phyloP scores from a whole-genome alignment of 129 eudicot genomes.

The Flaveria sonorensis region DNA sequence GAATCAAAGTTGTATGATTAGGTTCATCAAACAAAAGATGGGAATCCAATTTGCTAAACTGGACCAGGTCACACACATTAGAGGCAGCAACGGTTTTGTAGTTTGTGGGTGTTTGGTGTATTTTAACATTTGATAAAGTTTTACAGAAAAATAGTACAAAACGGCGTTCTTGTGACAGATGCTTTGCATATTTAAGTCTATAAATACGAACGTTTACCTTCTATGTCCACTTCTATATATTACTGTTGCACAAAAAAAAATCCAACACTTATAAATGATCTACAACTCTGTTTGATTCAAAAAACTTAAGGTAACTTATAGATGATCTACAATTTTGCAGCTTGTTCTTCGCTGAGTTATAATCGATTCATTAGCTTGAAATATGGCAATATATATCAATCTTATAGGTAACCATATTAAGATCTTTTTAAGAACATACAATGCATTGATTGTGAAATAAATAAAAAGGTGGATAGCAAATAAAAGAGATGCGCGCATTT shows the following conservation, averaged over 20 bases:
- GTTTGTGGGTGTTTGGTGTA: neutral
- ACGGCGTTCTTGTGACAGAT: neutral
- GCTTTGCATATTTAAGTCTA: neutral
- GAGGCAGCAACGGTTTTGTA: neutral
- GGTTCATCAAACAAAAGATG: neutral
- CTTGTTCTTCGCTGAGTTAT: neutral
- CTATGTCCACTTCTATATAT: neutral
- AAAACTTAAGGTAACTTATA: neutral
- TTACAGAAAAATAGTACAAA: neutral
- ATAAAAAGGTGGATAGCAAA: neutral
- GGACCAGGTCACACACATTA: neutral
- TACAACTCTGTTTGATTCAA: neutral
- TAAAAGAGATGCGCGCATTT: neutral
- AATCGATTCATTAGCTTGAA: constrained; percentile 1
- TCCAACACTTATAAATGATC: neutral
- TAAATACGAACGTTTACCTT: neutral
- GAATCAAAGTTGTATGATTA: neutral
- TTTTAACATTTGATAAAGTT: neutral
- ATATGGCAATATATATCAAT: neutral
- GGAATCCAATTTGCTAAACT: neutral
- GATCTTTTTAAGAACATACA: neutral
- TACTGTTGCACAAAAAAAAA: neutral
- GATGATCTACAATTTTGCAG: neutral
- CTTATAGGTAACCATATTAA: neutral
- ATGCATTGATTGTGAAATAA: neutral